phyloP scores from a whole-genome alignment of 768 basidiomycete genomes.

The Amanita subjunquillea region DNA sequence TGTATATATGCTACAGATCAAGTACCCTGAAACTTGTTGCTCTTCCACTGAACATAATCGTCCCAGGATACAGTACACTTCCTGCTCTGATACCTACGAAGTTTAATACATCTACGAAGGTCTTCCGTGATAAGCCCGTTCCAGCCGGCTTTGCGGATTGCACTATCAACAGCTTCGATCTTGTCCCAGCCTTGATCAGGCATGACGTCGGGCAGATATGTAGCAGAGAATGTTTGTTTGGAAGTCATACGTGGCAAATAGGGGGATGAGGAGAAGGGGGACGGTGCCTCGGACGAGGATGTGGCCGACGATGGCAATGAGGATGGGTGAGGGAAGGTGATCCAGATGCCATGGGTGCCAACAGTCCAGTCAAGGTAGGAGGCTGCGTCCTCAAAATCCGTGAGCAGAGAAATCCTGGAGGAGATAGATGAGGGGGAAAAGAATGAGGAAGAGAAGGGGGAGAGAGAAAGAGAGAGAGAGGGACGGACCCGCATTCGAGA shows the following conservation, averaged over 20 bases:
- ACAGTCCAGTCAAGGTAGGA: slow-evolving; percentile 91
- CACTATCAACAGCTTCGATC: slow-evolving; percentile 81
- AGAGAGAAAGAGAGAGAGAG: not conserved
- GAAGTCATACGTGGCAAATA: slow-evolving; percentile 44
- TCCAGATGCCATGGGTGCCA: slow-evolving; percentile 86
- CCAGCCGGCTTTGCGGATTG: slow-evolving; percentile 93
- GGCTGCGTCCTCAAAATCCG: slow-evolving; percentile 78
- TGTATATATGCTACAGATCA: slow-evolving; percentile 3
- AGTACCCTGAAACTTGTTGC: slow-evolving; percentile 13
- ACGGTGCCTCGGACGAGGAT: slow-evolving; percentile 54
- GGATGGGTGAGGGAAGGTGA: slow-evolving; percentile 78
- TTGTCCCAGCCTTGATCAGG: slow-evolving; percentile 92
- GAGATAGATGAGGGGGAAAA: not conserved
- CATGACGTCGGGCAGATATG: slow-evolving; percentile 89
- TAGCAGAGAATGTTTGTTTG: slow-evolving; percentile 66
- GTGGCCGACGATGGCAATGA: slow-evolving; percentile 30
- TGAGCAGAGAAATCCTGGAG: slow-evolving; percentile 80
- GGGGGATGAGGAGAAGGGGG: slow-evolving; percentile 58
- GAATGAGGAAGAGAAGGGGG: not conserved
- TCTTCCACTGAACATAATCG: slow-evolving; percentile 71
- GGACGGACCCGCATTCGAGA: slow-evolving; percentile 73
- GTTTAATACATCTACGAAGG: slow-evolving; percentile 59
- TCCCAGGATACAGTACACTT: slow-evolving; percentile 61
- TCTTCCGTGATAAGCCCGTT: slow-evolving; percentile 74
- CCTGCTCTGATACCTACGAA: slow-evolving; percentile 78